Base-by-base conservation (phyloP, 768 basidiomycete genomes). In the Chiua virens region DNA sequence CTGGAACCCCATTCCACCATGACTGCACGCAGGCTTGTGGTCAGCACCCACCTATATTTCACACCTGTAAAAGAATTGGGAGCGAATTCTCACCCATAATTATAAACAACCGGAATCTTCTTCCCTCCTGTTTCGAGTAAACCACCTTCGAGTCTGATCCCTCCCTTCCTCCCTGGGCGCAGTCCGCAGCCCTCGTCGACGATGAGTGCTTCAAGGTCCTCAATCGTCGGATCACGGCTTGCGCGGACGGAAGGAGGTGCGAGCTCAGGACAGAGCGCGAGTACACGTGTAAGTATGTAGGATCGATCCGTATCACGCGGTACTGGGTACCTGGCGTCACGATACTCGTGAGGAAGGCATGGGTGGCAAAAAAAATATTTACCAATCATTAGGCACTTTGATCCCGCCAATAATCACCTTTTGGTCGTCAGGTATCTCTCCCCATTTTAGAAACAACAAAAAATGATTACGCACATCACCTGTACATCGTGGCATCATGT, bases 111-210 rank as follows among this genome's bases (percentile, higher is more conserved):
- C 0, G 82, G 81, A 15, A 82, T 66, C 49, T 59, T 69, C 18
- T 48, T 54, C 17, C 58, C 62, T 55, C 57, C 55, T 14, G 55
- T 59, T 11, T 69, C 69, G 21, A 76, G 56, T 71, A 69, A 75
- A 32, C 78, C 79, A 0, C 65, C 64, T 36, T 80, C 83, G 2
- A 89, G 67, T 22, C 87, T 69, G 28, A 90, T 73, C 0, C 88
- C 87, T n/a, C 82, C 85, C 36, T 79, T 82, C 48, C 89, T 71
- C 1, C 68, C 79, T 1, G 89, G 89, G 4, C 88, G 74, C 42
- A 91, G 67, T 3, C 89, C 89, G 57, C 79, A 79, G 3, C 80
- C 79, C 52, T 79, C 75, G 32, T 77, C 77, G 6, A 80, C 60
- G 30, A 82, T 70, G 30, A 80, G 71, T 2, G 75, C 66, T 36